These are phyloP conservation scores for Ogataea neopini DNA, from an alignment of 805 yeast genomes.

Conservation along the genomic window DNA sequence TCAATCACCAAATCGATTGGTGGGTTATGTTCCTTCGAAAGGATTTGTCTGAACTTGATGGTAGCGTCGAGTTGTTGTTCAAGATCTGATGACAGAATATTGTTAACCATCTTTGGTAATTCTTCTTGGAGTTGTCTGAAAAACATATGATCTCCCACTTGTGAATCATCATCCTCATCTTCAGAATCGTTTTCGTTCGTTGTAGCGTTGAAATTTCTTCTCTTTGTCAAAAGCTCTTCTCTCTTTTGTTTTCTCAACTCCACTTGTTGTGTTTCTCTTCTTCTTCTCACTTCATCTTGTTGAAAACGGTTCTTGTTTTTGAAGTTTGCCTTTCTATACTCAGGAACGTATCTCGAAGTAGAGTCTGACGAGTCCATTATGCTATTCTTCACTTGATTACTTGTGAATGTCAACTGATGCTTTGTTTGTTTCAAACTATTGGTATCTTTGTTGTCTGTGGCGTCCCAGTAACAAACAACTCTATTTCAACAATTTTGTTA, in stretches of 20 bases:
- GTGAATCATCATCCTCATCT: constrained; percentile 46
- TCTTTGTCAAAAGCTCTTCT: constrained; percentile 90
- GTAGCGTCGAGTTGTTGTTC: constrained; percentile 87
- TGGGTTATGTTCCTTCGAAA: constrained; percentile 93
- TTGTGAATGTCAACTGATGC: neutral
- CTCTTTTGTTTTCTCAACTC: constrained; percentile 95
- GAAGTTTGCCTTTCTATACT: constrained; percentile 94
- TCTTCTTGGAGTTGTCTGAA: constrained; percentile 58
- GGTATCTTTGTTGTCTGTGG: neutral
- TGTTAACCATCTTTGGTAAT: constrained; percentile 82
- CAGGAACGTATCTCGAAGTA: constrained; percentile 87
- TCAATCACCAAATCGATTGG: constrained; percentile 93
- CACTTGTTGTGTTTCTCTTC: constrained; percentile 96
- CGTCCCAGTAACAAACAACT: constrained; percentile 3
- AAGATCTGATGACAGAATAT: constrained; percentile 71
- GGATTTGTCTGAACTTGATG: constrained; percentile 86
- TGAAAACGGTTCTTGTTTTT: constrained; percentile 93
- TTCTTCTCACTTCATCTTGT: constrained; percentile 94
- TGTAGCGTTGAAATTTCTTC: constrained; percentile 67
- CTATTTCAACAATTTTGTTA: neutral
- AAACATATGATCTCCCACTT: constrained; percentile 36
- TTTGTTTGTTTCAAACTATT: neutral
- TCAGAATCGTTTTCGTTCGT: constrained; percentile 55
- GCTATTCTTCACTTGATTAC: neutral
- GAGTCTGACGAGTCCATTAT: constrained; percentile 69